A percentile compares a stretch with the other conserved stretches of the same genome.
phyloP scores from a whole-genome alignment of 2,329 filamentous ascomycete species.

The Alternaria atra region DNA sequence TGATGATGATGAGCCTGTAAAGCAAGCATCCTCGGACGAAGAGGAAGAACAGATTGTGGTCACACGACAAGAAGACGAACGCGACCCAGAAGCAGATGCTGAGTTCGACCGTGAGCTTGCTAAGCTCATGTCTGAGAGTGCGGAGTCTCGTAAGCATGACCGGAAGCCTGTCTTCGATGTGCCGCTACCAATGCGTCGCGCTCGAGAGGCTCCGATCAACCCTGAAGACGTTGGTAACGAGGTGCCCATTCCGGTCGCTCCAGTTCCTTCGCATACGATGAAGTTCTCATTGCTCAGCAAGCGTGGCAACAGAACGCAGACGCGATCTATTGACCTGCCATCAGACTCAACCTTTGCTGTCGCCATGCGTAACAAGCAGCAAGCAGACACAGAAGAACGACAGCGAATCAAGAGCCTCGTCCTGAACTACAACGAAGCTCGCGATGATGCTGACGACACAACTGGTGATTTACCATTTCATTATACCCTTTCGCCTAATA shows the following conservation, averaged over 20 bases:
- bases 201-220: constrained; percentile 64
- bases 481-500: constrained; percentile 56
- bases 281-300: constrained; percentile 96
- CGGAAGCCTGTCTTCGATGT: constrained; percentile 95
- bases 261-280: constrained; percentile 71
- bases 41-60: constrained; percentile 90
- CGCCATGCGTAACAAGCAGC: constrained; percentile 94
- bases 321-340: constrained; percentile 86
- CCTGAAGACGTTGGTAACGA: constrained; percentile 55
- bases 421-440: constrained; percentile 87
- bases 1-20: constrained; percentile 56
- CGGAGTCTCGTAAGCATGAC: constrained; percentile 95
- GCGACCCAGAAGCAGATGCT: constrained; percentile 92
- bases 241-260: constrained; percentile 46
- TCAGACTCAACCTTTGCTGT: constrained; percentile 94
- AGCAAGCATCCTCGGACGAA: constrained; percentile 71
- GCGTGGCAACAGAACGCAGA: constrained; percentile 95
- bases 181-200: constrained; percentile 87
- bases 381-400: constrained; percentile 94
- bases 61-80: constrained; percentile 85
- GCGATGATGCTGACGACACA: constrained; percentile 74
- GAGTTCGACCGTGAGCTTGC: constrained; percentile 98
- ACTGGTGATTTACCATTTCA: constrained; percentile 68
- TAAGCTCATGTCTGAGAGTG: constrained; percentile 97
- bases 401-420: constrained; percentile 98